Evolutionary conservation across 805 yeast genomes (phyloP).

Genomic region (Candida insectorum): DNA sequence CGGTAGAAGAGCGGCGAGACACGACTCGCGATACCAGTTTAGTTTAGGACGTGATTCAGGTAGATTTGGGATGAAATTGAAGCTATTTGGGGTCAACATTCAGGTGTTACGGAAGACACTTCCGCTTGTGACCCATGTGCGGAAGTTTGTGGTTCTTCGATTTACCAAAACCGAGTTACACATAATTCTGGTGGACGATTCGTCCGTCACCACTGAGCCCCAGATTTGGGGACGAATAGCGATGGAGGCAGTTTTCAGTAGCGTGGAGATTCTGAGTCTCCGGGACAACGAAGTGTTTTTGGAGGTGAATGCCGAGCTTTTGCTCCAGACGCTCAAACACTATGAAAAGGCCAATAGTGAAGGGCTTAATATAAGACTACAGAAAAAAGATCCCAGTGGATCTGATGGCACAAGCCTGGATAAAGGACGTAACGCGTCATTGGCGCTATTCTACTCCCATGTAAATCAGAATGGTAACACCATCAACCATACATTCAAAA

Average conservation of each 20-base stretch:
- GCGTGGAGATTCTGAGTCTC: slow-evolving; percentile 48
- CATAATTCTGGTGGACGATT: slow-evolving; percentile 44
- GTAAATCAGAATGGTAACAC: slow-evolving; percentile 38
- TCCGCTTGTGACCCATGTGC: slow-evolving; percentile 4
- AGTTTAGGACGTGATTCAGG: no score
- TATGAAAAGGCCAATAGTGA: slow-evolving; percentile 53
- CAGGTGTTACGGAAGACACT: slow-evolving; percentile 8
- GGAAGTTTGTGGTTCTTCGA: slow-evolving; percentile 44
- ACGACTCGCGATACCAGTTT: no score
- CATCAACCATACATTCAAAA: slow-evolving; percentile 61
- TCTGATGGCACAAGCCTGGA: slow-evolving; percentile 13
- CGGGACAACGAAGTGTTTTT: slow-evolving; percentile 54
- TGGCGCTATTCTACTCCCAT: slow-evolving; percentile 56
- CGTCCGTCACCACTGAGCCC: slow-evolving; percentile 48
- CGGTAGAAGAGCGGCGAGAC: no score
- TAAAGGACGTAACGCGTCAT: slow-evolving; percentile 44
- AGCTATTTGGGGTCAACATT: slow-evolving; percentile 6
- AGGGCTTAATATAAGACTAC: slow-evolving; percentile 50
- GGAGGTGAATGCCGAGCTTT: slow-evolving; percentile 60
- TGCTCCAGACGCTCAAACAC: slow-evolving; percentile 54
- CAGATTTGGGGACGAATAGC: slow-evolving; percentile 65
- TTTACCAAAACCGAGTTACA: slow-evolving; percentile 49
- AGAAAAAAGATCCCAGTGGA: slow-evolving; percentile 35
- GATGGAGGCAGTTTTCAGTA: slow-evolving; percentile 42
- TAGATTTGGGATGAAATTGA: slow-evolving; percentile 15